phyloP scores from a whole-genome alignment of 306 rosid species.

The Cucurbita ficifolia region DNA sequence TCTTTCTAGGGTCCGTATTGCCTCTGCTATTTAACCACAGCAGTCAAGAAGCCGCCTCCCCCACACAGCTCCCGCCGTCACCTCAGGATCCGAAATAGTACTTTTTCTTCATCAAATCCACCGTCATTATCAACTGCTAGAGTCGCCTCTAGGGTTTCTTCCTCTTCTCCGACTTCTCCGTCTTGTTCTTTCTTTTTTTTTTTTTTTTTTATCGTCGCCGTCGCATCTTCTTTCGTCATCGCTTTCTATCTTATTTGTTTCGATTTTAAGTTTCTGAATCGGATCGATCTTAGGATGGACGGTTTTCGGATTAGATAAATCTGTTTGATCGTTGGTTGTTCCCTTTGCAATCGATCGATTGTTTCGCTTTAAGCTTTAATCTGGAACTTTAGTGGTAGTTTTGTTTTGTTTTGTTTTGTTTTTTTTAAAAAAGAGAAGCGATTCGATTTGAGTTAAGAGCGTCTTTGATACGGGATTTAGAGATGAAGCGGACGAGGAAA shows the following conservation, averaged over 20 bases:
- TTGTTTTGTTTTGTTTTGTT: no score
- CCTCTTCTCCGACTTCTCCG: neutral
- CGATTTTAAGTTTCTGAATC: neutral
- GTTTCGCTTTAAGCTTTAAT: neutral
- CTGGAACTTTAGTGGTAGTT: neutral
- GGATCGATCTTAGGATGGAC: neutral
- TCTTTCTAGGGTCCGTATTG: neutral
- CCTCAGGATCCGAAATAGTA: neutral
- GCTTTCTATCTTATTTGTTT: neutral
- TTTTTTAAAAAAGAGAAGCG: no score
- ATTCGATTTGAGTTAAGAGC: neutral
- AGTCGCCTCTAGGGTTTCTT: neutral
- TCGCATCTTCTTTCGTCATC: neutral
- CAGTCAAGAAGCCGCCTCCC: neutral
- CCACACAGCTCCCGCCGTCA: neutral
- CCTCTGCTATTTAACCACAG: neutral
- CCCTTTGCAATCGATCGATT: neutral
- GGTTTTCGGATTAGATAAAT: neutral
- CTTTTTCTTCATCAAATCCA: neutral
- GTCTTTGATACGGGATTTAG: conserved; percentile 27
- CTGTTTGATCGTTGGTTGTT: neutral
- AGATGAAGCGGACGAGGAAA: conserved; percentile 66
- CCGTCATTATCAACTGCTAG: neutral
- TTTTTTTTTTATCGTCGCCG: neutral
- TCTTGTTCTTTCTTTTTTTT: no score